Conservation (phyloP, 2,329 filamentous ascomycete genomes). For the Claviceps sp. region DNA sequence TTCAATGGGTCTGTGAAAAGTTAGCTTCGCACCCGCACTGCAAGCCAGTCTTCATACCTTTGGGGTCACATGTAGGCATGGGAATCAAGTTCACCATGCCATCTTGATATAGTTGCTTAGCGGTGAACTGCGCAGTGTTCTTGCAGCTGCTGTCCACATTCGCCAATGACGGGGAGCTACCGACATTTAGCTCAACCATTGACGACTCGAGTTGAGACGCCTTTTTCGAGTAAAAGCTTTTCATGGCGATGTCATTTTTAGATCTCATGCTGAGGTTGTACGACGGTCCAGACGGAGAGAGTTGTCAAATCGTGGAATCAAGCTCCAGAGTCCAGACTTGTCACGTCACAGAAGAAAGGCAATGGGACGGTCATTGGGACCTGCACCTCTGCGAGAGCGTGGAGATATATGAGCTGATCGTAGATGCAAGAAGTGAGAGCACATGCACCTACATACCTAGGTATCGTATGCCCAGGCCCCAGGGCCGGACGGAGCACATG, state of each 20-base stretch:
- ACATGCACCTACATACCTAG: background rate
- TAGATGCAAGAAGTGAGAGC: background rate
- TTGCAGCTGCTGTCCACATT: background rate
- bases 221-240: background rate
- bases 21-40: background rate
- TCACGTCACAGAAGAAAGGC: background rate
- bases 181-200: background rate
- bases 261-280: background rate
- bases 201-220: background rate
- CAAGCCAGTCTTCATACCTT: background rate
- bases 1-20: background rate
- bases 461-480: background rate
- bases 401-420: background rate
- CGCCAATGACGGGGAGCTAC: background rate
- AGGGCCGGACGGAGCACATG: background rate
- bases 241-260: background rate
- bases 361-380: background rate
- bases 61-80: constrained; percentile 1
- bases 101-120: background rate
- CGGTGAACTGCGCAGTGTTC: background rate
- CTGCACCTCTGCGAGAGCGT: background rate
- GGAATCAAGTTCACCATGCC: constrained; percentile 1
- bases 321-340: background rate
- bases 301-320: background rate
- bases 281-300: background rate